Evolutionary conservation across 768 basidiomycete genomes (phyloP), one percentile per base, ranked within the genome.

Genomic region (Suillus variegatus): DNA sequence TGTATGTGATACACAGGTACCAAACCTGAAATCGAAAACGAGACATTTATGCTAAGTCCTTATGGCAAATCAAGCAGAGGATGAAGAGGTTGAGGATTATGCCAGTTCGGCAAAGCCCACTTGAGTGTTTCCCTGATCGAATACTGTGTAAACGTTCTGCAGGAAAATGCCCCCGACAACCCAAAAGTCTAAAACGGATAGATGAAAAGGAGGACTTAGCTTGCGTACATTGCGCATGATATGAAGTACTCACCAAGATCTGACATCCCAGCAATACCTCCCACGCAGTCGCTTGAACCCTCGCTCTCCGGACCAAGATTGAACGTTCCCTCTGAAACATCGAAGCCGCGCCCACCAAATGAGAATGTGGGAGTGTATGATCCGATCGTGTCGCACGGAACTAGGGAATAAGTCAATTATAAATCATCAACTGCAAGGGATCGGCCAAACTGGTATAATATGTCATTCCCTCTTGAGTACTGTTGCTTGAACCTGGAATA

Each of bases 41-140:
- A 54, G 18, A 20, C 18, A 28, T 54, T 54, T 9, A 20, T 54
- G 28, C 18, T 6, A 20, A 55, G 35, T 35, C 54, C 54, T 55
- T 38, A n/a, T n/a, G 6, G 36, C 10, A 36, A 35, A 36, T 55
- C 54, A 35, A 12, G 0, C 10, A 55, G 32, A 63, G 57, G 35
- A 66, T 6, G 25, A 44, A 36, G 28, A 25, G 18, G 46, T 7
- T 25, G 20, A 60, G 16, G 20, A n/a, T 67, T 46, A 77, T 28
- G 57, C 68, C 61, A 77, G 70, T 63, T 77, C 65, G 65, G 83
- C 83, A 57, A 84, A 83, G 54, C 82, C 80, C 51, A 84, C 73
- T 22, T 75, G 76, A 25, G 57, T 78, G 78, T 75, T 64, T 35
- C 20, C 5, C 20, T 32, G 9, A 36, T 83, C 72, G 41, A 78